Evolutionary conservation across 2,329 filamentous ascomycete genomes (phyloP), one percentile per base, ranked within the genome.

Genomic region (Venturia aucupariae): DNA sequence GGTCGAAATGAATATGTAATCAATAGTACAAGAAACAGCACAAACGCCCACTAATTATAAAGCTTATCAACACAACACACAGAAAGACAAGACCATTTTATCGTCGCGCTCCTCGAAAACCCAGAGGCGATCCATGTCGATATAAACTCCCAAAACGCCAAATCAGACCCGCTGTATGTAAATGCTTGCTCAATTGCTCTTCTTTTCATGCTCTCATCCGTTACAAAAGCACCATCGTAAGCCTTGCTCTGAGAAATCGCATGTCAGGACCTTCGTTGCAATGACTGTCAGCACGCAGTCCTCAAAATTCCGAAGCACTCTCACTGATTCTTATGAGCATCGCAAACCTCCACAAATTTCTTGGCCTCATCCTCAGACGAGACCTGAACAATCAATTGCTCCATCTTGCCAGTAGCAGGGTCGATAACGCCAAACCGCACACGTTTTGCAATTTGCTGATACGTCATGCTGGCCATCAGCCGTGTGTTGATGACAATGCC

Each of bases 401-500:
- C 60, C 51, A 57, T n/a, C 24, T 42, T 42, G n/a, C 42, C 19
- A 0, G 38, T 32, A 19, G 39, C 32, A n/a, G 39, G 24, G 27
- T 51, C 22, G 11, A 62, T 10, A 24, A 63, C 35, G 24, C 46
- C 51, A 42, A 63, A 41, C 5, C 62, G 24, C 46, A 46, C 63
- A 30, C 55, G 35, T 55, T 60, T 64, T 22, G 10, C 42, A 8
- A 44, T 62, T 24, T 55, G 77, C 70, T 83, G 83, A 77, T 92
- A 92, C 5, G 79, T 79, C 62, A 86, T 75, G n/a, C 81, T 78
- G 1, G 84, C 77, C 41, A 90, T 75, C 60, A 92, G 74, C 24
- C 80, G 75, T 69, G 87, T 84, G 76, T 95, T 95, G 70, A 95
- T 77, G 3, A 88, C 82, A 59, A 93, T 79, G 46, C 88, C 84